Percentiles rank a stretch among this genome's conserved stretches.
These are phyloP conservation scores for Mycena rosella DNA, from an alignment of 768 basidiomycete genomes.

Conservation along the genomic window DNA sequence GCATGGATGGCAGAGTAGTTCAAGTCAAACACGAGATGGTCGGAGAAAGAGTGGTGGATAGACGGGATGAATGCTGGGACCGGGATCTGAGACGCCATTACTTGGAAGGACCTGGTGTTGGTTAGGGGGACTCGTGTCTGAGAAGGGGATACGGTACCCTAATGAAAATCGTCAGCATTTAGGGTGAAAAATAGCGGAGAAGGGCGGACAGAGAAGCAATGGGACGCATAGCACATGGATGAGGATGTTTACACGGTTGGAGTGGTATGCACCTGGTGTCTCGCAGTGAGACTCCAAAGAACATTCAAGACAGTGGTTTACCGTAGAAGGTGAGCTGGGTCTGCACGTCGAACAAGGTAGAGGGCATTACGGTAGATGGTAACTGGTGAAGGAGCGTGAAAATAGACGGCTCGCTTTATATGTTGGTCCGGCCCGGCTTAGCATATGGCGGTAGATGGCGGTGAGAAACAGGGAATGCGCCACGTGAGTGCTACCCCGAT, in stretches of 20 bases:
- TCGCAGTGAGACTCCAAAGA: too few species aligned
- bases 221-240: slow-evolving; percentile 93
- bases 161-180: slow-evolving; percentile 3
- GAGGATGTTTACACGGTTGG: slow-evolving; percentile 82
- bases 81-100: slow-evolving; percentile 64
- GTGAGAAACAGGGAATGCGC: background rate
- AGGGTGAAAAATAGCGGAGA: background rate
- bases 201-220: slow-evolving; percentile 78
- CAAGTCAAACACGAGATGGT: slow-evolving; percentile 77
- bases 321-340: slow-evolving; percentile 93
- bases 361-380: slow-evolving; percentile 50
- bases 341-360: slow-evolving; percentile 70
- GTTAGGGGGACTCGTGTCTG: background rate
- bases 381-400: slow-evolving; percentile 25
- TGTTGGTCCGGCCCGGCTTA: too few species aligned
- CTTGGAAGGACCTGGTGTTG: slow-evolving; percentile 69
- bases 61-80: slow-evolving; percentile 68
- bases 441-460: background rate
- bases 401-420: background rate
- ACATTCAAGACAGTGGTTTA: too few species aligned
- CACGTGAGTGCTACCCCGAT: background rate
- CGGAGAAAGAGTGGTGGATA: slow-evolving; percentile 64
- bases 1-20: slow-evolving; percentile 75
- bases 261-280: slow-evolving; percentile 93
- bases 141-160: slow-evolving; percentile 9